Percentiles rank a stretch among this genome's conserved stretches.
Conservation (phyloP, 2,329 filamentous ascomycete species). For the Zymoseptoria ardabiliae region DNA sequence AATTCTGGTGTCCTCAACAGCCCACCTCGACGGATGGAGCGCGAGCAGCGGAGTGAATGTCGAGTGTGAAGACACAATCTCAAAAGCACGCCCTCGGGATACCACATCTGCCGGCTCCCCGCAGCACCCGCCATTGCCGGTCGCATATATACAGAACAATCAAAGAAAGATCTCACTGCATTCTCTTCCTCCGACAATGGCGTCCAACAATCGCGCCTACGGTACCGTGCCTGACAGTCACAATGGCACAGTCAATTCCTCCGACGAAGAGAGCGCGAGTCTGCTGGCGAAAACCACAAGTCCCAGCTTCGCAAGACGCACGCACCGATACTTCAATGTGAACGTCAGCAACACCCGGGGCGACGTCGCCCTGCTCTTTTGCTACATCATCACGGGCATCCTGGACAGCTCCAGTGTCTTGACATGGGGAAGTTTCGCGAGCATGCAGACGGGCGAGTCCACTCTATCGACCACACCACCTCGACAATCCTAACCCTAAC, state of each 20-base stretch:
- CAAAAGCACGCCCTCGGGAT: too few species aligned
- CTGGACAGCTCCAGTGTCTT: conserved; percentile 69
- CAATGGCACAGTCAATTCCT: background rate
- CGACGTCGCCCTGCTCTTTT: conserved; percentile 61
- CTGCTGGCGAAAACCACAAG: background rate
- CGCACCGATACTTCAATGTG: conserved; percentile 29
- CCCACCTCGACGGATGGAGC: too few species aligned
- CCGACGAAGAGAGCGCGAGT: background rate
- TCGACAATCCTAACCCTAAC: background rate
- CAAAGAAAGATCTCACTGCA: background rate
- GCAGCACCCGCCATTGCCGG: background rate
- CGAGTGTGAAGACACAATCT: too few species aligned
- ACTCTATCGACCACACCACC: background rate
- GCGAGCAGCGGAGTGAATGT: too few species aligned
- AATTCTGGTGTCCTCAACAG: too few species aligned
- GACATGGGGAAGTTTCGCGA: conserved; percentile 73
- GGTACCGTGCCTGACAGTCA: background rate
- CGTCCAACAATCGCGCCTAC: background rate
- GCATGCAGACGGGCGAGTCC: conserved; percentile 67
- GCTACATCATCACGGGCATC: conserved; percentile 70
- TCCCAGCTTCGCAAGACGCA: conserved; percentile 1
- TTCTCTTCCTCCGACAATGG: background rate
- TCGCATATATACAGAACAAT: background rate
- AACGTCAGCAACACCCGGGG: conserved; percentile 56
- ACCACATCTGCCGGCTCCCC: background rate